Conservation (phyloP, 768 basidiomycete species). For the Dacryopinax primogenitus region DNA sequence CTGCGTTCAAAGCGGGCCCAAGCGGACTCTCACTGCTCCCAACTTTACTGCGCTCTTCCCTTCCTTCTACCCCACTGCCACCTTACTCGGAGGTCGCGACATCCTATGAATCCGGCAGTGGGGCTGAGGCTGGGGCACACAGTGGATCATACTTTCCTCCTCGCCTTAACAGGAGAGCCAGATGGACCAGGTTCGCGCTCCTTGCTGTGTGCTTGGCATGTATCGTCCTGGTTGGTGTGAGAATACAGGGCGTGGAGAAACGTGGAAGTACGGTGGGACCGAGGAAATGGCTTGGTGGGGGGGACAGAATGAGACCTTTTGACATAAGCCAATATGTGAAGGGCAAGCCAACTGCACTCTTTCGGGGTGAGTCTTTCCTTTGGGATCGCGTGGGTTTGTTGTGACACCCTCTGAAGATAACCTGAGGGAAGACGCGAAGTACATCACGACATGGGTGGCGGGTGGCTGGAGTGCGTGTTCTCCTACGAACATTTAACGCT, state of each 20-base stretch:
- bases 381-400: too few species aligned
- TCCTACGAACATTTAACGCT: background rate
- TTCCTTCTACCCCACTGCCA: background rate
- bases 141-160: background rate
- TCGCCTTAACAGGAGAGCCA: background rate
- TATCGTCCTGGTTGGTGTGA: background rate
- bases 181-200: background rate
- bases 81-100: background rate
- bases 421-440: slow-evolving; percentile 44
- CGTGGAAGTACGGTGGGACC: background rate
- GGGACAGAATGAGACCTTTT: background rate
- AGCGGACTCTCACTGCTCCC: background rate
- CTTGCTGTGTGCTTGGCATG: background rate
- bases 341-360: slow-evolving; percentile 44
- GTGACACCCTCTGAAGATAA: slow-evolving; percentile 36
- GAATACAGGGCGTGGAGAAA: background rate
- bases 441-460: slow-evolving; percentile 60
- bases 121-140: too few species aligned
- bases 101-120: background rate
- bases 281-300: background rate
- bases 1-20: background rate
- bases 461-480: slow-evolving; percentile 59
- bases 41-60: background rate
- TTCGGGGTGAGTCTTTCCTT: slow-evolving; percentile 35
- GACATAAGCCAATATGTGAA: slow-evolving; percentile 13